Base-by-base conservation (phyloP, 2,329 filamentous ascomycete species). In the Pochonia chlamydosporia region DNA sequence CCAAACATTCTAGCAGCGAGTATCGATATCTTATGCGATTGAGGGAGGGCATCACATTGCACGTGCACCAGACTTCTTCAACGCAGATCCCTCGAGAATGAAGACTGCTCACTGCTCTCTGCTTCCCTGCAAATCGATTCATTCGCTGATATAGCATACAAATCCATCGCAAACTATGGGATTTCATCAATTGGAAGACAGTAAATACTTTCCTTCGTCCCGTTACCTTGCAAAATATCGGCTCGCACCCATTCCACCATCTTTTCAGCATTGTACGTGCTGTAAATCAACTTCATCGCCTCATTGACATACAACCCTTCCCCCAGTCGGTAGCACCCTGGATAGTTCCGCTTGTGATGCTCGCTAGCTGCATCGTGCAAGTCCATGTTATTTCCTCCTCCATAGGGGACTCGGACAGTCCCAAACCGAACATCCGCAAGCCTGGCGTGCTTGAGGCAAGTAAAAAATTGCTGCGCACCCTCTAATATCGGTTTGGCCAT, bases 371-470 rank as follows among this genome's bases (percentile, higher is more conserved):
- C 18, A 18, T 44, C 41, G 18, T 44, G 41, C 20, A 44, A 21
- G 28, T 49, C 24, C 9, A 40, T 26, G 14, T 24, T 31, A 10
- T 39, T 40, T 18, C 44, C 44, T 11, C 10, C 36, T 1, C 44
- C 44, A 21, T 25, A 46, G 11, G 44, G 44, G 21, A 46, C 44
- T 24, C 44, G 40, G 23, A 46, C 44, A 3, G 44, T 46, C 2
- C 44, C 44, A 46, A 46, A 46, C n/a, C 35, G 33, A 24, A 40
- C 44, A 13, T 46, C 44, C 5, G 30, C n/a, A n/a, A 46, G 44
- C 8, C 21, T 14, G 2, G 44, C 44, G 14, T 26, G 10, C 21
- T 40, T 40, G 5, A 46, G 23, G 25, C 33, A 46, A 20, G 33
- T 28, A 21, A 46, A 40, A 16, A 33, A 26, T 16, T 40, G 33